Base-by-base conservation (phyloP, 106 monocot species). In the Allium fistulosum region DNA sequence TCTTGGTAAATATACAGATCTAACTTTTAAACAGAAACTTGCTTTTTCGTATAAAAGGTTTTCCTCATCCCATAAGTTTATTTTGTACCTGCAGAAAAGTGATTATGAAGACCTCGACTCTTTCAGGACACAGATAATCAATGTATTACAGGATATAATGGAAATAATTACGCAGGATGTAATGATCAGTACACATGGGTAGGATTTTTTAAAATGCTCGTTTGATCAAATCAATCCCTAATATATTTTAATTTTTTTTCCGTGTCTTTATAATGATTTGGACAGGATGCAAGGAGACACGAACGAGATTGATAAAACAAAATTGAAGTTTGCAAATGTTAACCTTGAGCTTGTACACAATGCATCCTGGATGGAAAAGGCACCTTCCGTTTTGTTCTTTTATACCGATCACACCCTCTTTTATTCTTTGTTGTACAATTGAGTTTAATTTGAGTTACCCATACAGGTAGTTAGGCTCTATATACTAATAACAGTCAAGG, bases 101-200 rank as follows among this genome's bases (percentile, higher is more conserved):
- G 78, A 83, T 4, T 16, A 74, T 67, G 83, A 83, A 26, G 88
- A 92, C 13, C 51, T 61, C 59, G 80, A 96, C 17, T 49, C 76
- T 2, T 68, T 60, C 62, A 96, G 49, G 75, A 76, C 85, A 63
- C 88, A 88, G 8, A 79, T 96, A 63, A 80, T 88, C 62, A 96
- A 88, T 84, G 88, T 96, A 58, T 71, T 96, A 50, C 96, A 96
- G 72, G 96, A 96, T 76, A 92, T 91, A 56, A 79, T 92, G 84
- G 96, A 96, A 75, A 96, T 96, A 65, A 82, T 89, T 72, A 74
- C 75, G 74, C 91, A 88, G 70, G 96, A 96, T 82, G 74, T 92
- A 15, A 88, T 96, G 92, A 78, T 59, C 18, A 72, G 71, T 66
- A 82, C 70, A 75, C 73, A 74, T 4, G 76, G 71, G 95, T 96